Evolutionary conservation across 2,329 filamentous ascomycete genomes (phyloP), one percentile per base, ranked within the genome.

Genomic region (Aspergillus jensenii): DNA sequence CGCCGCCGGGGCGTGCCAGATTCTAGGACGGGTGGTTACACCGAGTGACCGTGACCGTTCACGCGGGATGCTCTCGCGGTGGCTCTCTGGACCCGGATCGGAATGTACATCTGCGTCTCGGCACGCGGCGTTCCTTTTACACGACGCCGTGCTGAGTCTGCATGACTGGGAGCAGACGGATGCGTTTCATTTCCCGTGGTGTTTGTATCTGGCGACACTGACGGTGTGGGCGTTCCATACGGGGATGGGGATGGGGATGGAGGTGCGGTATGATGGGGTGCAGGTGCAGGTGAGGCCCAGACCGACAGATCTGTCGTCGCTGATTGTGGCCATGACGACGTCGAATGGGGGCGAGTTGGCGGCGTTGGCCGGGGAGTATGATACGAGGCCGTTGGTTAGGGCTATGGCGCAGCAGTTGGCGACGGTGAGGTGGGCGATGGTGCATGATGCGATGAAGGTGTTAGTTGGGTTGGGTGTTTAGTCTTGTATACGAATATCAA

Each of bases 111-210:
- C 44, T 3, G 64, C 64, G 9, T 62, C 66, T 4, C 82, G 80
- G 69, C 84, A 87, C 62, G 83, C 84, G 0, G 82, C 84, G 0
- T 71, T 71, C 2, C 72, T 87, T 12, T 69, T 87, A 1, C 75
- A 77, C 12, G 80, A 83, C 25, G 80, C 81, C 0, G 76, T 81
- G 8, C 71, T 77, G 35, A 77, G 78, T 25, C 70, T 85, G 2
- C 75, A 81, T 12, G 78, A 82, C 37, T 81, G 79, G 57, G 81
- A 83, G 19, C 77, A 80, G 2, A 79, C 79, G 43, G 80, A 82
- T 44, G 71, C 83, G 0, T 87, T 87, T 65, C 84, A 87, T 64
- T 83, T 86, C 17, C 82, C 84, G 0, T 87, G 85, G 85, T 84
- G 82, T 60, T 66, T 87, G 12, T 87, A 87, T 62, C 72, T 88